These are phyloP conservation scores for Hypoxylon sp. DNA, from an alignment of 2,329 filamentous ascomycete species.

Conservation along the genomic window DNA sequence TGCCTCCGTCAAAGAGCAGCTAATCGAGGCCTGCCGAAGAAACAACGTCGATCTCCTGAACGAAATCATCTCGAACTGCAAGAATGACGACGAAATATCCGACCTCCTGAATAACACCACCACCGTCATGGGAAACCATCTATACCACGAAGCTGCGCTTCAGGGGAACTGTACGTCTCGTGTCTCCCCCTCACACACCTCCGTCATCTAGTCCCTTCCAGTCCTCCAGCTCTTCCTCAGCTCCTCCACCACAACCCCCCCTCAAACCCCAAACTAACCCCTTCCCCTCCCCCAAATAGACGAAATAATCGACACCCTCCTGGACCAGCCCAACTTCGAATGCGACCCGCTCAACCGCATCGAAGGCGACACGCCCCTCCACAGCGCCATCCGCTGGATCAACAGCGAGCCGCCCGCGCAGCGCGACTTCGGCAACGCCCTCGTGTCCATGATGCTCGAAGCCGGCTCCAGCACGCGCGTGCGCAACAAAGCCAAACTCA, in stretches of 20 bases:
- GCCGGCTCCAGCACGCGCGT: slow-evolving; percentile 74
- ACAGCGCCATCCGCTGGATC: slow-evolving; percentile 83
- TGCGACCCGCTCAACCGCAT: slow-evolving; percentile 81
- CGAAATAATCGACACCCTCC: slow-evolving; percentile 84
- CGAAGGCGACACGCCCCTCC: slow-evolving; percentile 84
- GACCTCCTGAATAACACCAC: slow-evolving; percentile 87
- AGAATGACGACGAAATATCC: slow-evolving; percentile 76
- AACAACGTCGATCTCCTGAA: slow-evolving; percentile 90
- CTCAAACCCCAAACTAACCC: slow-evolving; percentile 18
- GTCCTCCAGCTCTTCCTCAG: not conserved
- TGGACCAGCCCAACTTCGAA: slow-evolving; percentile 87
- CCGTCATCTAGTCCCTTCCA: not conserved
- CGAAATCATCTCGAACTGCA: slow-evolving; percentile 76
- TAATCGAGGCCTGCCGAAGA: slow-evolving; percentile 92
- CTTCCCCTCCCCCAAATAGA: slow-evolving; percentile 61
- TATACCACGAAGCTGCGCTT: slow-evolving; percentile 89
- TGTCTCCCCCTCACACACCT: slow-evolving; percentile 54
- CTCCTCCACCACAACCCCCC: slow-evolving; percentile 1
- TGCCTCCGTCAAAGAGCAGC: slow-evolving; percentile 85
- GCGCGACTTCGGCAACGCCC: slow-evolving; percentile 73
- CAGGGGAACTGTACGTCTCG: slow-evolving; percentile 80
- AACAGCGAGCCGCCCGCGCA: slow-evolving; percentile 76
- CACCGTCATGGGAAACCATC: slow-evolving; percentile 88
- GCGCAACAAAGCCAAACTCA: slow-evolving; percentile 80
- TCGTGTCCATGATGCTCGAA: slow-evolving; percentile 86